phyloP scores from a whole-genome alignment of 2,329 filamentous ascomycete genomes.

The Stagonosporopsis chrysanthemi region DNA sequence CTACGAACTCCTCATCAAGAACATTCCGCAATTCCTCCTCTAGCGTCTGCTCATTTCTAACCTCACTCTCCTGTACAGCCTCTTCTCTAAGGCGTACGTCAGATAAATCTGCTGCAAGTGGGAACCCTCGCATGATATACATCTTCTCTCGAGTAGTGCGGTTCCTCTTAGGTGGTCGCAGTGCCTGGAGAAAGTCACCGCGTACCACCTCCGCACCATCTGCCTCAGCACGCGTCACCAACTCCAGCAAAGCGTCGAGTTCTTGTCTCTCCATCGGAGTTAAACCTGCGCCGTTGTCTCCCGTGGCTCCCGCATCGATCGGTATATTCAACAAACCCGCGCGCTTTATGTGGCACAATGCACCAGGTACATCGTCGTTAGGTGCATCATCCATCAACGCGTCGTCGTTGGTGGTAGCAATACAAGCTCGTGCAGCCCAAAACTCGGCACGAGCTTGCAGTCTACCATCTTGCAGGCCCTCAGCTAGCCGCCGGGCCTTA shows the following conservation, averaged over 20 bases:
- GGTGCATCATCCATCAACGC: too few relatives aligned
- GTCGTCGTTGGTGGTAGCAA: background rate
- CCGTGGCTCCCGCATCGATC: too few relatives aligned
- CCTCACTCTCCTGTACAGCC: background rate
- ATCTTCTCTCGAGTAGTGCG: background rate
- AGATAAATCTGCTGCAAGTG: background rate
- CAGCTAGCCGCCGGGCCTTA: slow-evolving; percentile 18
- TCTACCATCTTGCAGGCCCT: slow-evolving; percentile 14
- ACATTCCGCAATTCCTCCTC: too few relatives aligned
- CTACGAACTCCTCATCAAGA: too few relatives aligned
- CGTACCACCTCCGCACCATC: background rate
- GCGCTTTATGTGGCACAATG: background rate
- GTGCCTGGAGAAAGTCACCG: background rate
- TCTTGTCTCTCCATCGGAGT: background rate
- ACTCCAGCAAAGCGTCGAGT: background rate
- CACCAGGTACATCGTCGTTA: background rate
- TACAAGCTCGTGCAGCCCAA: slow-evolving; percentile 28
- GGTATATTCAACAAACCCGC: background rate
- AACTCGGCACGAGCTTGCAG: slow-evolving; percentile 29
- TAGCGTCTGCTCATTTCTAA: too few relatives aligned
- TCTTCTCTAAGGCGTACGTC: too few relatives aligned
- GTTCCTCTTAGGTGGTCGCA: background rate
- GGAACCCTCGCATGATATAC: background rate
- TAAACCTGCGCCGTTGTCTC: background rate
- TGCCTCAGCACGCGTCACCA: background rate